Base-by-base conservation (phyloP, 179 eudicot species). In the Corrigiola litoralis region DNA sequence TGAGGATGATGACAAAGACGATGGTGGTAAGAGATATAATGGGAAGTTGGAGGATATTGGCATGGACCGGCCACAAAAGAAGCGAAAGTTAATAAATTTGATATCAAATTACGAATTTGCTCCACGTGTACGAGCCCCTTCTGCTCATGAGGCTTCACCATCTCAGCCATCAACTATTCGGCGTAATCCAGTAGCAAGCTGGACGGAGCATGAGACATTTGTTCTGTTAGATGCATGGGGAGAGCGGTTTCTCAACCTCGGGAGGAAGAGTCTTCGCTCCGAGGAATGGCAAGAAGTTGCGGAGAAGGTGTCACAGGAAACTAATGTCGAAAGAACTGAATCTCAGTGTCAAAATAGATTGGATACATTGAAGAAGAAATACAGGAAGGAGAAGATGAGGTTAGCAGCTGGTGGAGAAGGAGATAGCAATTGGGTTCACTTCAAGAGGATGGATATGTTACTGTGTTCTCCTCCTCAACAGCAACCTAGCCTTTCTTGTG, bases 271-370 rank as follows among this genome's bases (percentile, higher is more conserved):
- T 58, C 84, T 90, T 18, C 72, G 84, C 18, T 77, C 85, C 5
- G 88, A 84, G 31, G 92, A 88, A 50, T 90, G 97, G 97, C 83
- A 71, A 67, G 92, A 88, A 67, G 92, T 90, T 25, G 81, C 94
- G 1, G 84, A 88, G 40, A 76, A 72, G 41, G 95, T 90, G 2
- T 73, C 82, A 12, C 86, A 82, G 31, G 76, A 70, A 73, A 75
- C 85, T 18, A 79, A 74, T 29, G 32, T 82, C 0, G 87, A 86
- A 37, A 75, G 83, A 65, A 76, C 79, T 0, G 83, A 77, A 17
- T 40, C 73, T 7, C 87, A 87, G 72, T 89, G 96, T 64, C 65
- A 92, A 28, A 87, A 65, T 72, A 81, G 80, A 47, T 61, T 87
- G 81, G 90, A 83, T 53, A 68, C 70, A 4, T 58, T 89, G 77